Conservation (phyloP, 2,329 filamentous ascomycete genomes). For the Ophiocordyceps camponoti-leonardi region DNA sequence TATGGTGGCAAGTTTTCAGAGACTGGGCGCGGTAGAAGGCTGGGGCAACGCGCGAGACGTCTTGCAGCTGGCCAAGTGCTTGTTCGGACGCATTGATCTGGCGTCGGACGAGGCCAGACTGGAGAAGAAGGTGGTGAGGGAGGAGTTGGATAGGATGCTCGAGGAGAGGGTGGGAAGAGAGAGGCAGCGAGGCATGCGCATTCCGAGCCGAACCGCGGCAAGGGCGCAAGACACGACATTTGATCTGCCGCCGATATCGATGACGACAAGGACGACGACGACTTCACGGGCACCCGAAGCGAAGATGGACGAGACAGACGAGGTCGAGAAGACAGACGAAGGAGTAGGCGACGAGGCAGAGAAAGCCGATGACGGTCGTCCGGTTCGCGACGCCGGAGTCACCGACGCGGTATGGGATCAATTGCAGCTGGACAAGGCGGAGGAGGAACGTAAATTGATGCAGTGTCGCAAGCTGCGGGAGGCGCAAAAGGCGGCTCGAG, state of each 20-base stretch:
- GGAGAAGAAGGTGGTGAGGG: conserved; percentile 3
- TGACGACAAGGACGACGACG: no score
- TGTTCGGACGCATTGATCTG: conserved; percentile 22
- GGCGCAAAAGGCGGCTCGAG: conserved; percentile 9
- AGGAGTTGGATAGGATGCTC: conserved; percentile 9
- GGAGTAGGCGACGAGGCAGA: not conserved
- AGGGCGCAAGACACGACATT: not conserved
- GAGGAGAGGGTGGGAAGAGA: conserved; percentile 1
- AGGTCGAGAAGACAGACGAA: not conserved
- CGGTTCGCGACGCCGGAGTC: conserved; percentile 36
- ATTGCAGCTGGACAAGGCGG: conserved; percentile 31
- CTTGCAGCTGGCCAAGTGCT: conserved; percentile 29
- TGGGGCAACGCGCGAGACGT: conserved; percentile 53
- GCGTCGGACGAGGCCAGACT: conserved; percentile 3
- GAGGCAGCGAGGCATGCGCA: not conserved
- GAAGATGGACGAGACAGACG: not conserved
- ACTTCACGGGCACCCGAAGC: no score
- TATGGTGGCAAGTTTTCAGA: conserved; percentile 15
- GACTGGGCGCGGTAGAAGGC: conserved; percentile 22
- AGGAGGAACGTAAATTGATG: conserved; percentile 18
- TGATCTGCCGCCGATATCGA: no score
- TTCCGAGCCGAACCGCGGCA: not conserved
- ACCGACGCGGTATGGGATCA: conserved; percentile 44
- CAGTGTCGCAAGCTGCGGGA: conserved; percentile 17
- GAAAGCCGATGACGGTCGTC: not conserved